phyloP scores from a whole-genome alignment of 1,284 basidiomycete species.

The Ustilago nuda region DNA sequence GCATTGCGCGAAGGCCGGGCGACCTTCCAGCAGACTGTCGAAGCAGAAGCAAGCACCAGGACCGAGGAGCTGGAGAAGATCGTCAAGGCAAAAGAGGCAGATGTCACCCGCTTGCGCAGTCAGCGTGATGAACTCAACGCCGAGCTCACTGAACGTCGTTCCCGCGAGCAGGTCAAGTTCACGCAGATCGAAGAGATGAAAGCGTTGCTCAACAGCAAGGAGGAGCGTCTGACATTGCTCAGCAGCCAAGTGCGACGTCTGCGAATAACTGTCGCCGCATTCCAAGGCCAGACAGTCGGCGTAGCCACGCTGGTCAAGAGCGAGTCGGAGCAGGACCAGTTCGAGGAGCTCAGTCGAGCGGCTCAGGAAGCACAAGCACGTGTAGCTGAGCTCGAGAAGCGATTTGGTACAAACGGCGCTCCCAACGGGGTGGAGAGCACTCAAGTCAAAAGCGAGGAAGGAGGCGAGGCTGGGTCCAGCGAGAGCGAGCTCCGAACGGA shows the following conservation, averaged over 20 bases:
- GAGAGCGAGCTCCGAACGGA: constrained; percentile 71
- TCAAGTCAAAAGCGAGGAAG: constrained; percentile 10
- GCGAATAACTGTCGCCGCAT: constrained; percentile 81
- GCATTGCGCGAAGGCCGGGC: constrained; percentile 60
- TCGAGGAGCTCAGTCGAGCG: constrained; percentile 32
- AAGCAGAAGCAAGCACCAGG: constrained; percentile 55
- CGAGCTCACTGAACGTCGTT: constrained; percentile 61
- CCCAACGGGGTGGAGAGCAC: constrained; percentile 18
- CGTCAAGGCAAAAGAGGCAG: constrained; percentile 77
- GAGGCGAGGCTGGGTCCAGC: not conserved
- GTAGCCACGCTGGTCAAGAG: constrained; percentile 78
- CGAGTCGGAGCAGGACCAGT: constrained; percentile 36
- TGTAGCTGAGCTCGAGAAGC: constrained; percentile 46
- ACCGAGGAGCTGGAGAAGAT: constrained; percentile 79
- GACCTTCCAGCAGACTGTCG: constrained; percentile 33
- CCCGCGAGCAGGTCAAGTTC: constrained; percentile 62
- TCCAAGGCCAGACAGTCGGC: constrained; percentile 78
- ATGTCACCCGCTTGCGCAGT: constrained; percentile 64
- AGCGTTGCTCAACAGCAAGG: constrained; percentile 60
- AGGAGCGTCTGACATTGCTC: constrained; percentile 82
- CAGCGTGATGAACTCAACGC: constrained; percentile 53
- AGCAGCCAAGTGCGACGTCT: constrained; percentile 81
- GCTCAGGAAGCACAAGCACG: constrained; percentile 36
- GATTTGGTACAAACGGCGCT: constrained; percentile 10
- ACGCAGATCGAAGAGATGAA: constrained; percentile 66